Base-by-base conservation (phyloP, 2,329 filamentous ascomycete species). In the Fusarium humuli region DNA sequence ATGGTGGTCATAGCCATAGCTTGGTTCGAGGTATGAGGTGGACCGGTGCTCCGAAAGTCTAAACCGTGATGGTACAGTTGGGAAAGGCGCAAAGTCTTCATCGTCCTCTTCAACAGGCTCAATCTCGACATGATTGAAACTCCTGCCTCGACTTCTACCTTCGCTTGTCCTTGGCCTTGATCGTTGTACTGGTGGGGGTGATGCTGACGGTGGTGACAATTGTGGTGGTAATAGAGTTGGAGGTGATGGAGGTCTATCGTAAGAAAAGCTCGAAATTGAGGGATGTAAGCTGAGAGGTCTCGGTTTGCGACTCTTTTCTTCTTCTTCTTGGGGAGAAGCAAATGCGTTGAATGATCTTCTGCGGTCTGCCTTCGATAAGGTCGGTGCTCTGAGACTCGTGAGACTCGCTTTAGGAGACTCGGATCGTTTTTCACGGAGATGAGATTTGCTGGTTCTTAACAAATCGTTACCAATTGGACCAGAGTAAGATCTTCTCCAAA, bases 321-420 rank as follows among this genome's bases (percentile, higher is more conserved):
- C 32, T 16, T 64, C 57, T 29, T 53, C 45, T 25, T 57, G 37
- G 11, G 65, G 30, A 12, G 68, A 69, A 47, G 71, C 61, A 29
- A 73, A 68, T 14, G 73, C 57, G 16, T 73, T 73, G 46, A 76
- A 74, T 0, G 74, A 76, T 49, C 54, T 69, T 23, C 74, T 72
- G 22, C 74, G 69, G 14, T 73, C 63, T 14, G 46, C 44, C 30
- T 55, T 30, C 1, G 57, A 42, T 20, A 53, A 16, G 12, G 53
- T 56, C 16, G 61, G 46, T n/a, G 49, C 50, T 5, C 49, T 55
- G 4, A 57, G 46, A n/a, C 42, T 65, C 3, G 48, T 53, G 5
- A 57, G 44, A 13, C 45, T 65, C 6, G 48, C 14, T 29, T 65
- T 60, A 6, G 56, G 49, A 10, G 60, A 40, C 2, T 72, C 55